A percentile compares a stretch with the other conserved stretches of the same genome.
Conservation (phyloP, 1,284 basidiomycete genomes). For the Bjerkandera adusta region DNA sequence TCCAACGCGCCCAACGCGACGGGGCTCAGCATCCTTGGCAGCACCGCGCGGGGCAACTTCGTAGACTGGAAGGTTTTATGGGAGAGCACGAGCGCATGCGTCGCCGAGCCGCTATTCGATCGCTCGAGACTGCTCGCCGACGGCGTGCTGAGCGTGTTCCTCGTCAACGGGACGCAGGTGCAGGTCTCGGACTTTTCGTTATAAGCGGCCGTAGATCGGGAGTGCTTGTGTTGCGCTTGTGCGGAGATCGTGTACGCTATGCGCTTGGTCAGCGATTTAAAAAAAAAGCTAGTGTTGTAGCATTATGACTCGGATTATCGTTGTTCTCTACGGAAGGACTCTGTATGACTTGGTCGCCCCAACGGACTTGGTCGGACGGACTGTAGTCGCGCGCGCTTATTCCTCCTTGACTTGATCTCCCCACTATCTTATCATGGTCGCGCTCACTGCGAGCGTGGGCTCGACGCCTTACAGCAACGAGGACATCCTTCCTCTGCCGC, state of each 20-base stretch:
- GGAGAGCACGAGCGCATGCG: conserved; percentile 33
- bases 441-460: not conserved
- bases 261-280: no score
- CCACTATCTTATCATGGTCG: not conserved
- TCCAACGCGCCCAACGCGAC: conserved; percentile 37
- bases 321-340: no score
- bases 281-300: no score
- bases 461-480: conserved; percentile 25
- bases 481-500: conserved; percentile 28
- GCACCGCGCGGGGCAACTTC: conserved; percentile 35
- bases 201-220: no score
- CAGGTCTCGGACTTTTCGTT: conserved; percentile 31
- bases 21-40: conserved; percentile 34
- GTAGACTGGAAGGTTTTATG: conserved; percentile 36
- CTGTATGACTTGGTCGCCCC: no score
- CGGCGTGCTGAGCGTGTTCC: conserved; percentile 36
- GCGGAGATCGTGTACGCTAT: no score
- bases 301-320: no score
- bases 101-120: conserved; percentile 38
- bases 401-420: no score
- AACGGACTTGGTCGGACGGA: no score
- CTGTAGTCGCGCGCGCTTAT: no score
- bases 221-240: no score
- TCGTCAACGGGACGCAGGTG: conserved; percentile 36
- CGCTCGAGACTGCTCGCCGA: conserved; percentile 33